These are phyloP conservation scores for Posidonia australis DNA, from an alignment of 106 monocot genomes.

Conservation along the genomic window DNA sequence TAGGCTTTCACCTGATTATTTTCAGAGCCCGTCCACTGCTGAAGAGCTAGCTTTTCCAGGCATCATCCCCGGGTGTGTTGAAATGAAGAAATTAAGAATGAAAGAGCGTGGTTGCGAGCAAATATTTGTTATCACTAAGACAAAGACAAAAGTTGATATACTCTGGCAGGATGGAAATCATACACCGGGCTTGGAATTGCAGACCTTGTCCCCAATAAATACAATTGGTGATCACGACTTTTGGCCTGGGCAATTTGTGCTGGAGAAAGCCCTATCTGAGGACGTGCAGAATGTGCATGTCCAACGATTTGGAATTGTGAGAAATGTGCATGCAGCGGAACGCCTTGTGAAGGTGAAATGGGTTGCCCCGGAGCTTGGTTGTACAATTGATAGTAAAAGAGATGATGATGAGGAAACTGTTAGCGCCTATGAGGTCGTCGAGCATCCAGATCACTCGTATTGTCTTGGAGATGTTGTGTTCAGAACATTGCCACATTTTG, in stretches of 20 bases:
- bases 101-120: slow-evolving; percentile 12
- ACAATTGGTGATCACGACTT: slow-evolving; percentile 90
- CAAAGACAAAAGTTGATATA: slow-evolving; percentile 60
- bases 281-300: slow-evolving; percentile 10
- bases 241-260: slow-evolving; percentile 75
- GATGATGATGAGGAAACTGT: slow-evolving; percentile 43
- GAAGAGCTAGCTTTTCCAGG: neutral
- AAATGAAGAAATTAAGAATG: slow-evolving; percentile 20
- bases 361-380: slow-evolving; percentile 15
- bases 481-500: slow-evolving; percentile 18
- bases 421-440: slow-evolving; percentile 85
- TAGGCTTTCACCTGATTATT: slow-evolving; percentile 40
- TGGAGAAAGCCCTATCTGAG: slow-evolving; percentile 50
- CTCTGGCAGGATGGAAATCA: slow-evolving; percentile 71
- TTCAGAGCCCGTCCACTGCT: neutral
- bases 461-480: slow-evolving; percentile 66
- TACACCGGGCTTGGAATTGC: slow-evolving; percentile 46
- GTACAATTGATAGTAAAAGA: neutral
- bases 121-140: slow-evolving; percentile 53
- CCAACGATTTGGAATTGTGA: slow-evolving; percentile 54
- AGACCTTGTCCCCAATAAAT: slow-evolving; percentile 42
- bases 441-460: slow-evolving; percentile 74
- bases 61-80: slow-evolving; percentile 4
- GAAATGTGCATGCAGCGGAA: slow-evolving; percentile 58
- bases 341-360: slow-evolving; percentile 68